Percentiles rank a stretch among this genome's conserved stretches.
Evolutionary conservation across 2,329 filamentous ascomycete genomes (phyloP).

Genomic region (Hortaea werneckii): DNA sequence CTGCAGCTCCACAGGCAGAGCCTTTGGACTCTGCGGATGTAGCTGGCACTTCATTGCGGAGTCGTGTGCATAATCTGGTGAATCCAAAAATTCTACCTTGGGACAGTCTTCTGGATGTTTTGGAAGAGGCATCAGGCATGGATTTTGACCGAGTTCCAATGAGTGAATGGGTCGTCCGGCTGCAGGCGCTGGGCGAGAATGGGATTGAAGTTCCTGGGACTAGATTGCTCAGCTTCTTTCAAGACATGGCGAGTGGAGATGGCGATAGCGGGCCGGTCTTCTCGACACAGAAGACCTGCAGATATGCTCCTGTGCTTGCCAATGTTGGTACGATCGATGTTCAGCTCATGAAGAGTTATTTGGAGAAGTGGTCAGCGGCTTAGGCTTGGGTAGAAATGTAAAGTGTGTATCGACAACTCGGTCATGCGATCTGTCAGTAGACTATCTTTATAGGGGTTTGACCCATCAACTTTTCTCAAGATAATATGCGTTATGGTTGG

Average conservation of each 20-base stretch:
- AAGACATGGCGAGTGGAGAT: neutral
- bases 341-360: neutral
- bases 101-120: neutral
- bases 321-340: neutral
- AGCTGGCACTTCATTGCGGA: neutral
- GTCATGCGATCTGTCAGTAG: no score
- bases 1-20: neutral
- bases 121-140: neutral
- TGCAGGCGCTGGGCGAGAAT: neutral
- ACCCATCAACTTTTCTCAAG: no score
- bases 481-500: no score
- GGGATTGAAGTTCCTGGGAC: neutral
- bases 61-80: neutral
- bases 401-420: no score
- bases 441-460: no score
- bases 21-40: neutral
- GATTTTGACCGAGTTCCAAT: neutral
- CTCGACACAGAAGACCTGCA: neutral
- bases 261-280: neutral
- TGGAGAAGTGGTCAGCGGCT: neutral
- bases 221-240: conserved; percentile 1
- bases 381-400: no score
- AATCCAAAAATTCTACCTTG: neutral
- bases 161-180: neutral
- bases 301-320: neutral